Evolutionary conservation across 768 basidiomycete genomes (phyloP), one percentile per base, ranked within the genome.

Genomic region (Boletus vinaceobasis): DNA sequence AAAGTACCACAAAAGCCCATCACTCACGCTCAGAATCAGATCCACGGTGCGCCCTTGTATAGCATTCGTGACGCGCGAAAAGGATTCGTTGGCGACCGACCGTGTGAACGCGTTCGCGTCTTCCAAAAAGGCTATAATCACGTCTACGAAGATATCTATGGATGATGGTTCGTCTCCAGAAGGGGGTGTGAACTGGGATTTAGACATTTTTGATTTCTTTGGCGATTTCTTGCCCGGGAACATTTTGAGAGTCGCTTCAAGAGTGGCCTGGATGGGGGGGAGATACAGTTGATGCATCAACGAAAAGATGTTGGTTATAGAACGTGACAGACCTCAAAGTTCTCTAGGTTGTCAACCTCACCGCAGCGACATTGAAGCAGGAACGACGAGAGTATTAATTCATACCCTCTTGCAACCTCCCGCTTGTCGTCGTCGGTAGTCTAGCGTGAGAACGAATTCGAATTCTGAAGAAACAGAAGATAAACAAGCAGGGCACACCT

Each of bases 121-220:
- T 67, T 98, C 93, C 36, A 99, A 73, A 65, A 90, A 87, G 7
- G 92, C 92, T 45, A 99, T 90, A 47, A 98, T 83, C n/a, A 81
- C 79, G 66, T 98, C 94, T 33, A 95, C 85, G 38, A 98, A 78
- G 42, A 93, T 72, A 57, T 97, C 93, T 51, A 95, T 83, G 1
- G 93, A 85, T 45, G 81, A 80, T 1, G 79, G 75, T 4, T 73
- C 74, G 51, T 56, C 69, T 56, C 48, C 63, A 40, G 43, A 61
- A 10, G 44, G 45, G 11, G 46, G 36, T 5, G 42, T 19, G 3
- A 44, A 31, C n/a, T 56, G 45, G 37, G 49, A 50, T 45, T 62
- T 64, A 38, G 71, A 67, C 58, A 76, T 77, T 56, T 73, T 75
- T 17, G 68, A 58, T 59, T 80, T 79, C 61, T 77, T 77, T 14